phyloP scores from a whole-genome alignment of 1,284 basidiomycete species.

The Naganishia albida region DNA sequence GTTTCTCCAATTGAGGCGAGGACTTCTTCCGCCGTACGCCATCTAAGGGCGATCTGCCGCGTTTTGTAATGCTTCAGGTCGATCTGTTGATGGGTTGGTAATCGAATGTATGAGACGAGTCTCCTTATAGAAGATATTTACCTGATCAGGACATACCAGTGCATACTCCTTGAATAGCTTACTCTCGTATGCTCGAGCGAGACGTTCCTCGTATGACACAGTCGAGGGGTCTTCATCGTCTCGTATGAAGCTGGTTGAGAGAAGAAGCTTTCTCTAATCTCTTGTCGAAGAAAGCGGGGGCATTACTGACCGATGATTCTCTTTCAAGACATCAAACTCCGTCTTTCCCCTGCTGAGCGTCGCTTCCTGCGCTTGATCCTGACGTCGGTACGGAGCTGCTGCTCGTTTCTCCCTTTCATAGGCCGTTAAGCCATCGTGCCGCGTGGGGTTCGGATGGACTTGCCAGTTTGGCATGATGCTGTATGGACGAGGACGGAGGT shows the following conservation, averaged over 20 bases:
- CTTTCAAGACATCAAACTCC: slow-evolving; percentile 57
- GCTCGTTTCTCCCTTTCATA: slow-evolving; percentile 28
- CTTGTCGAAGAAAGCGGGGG: background rate
- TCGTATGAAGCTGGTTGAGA: slow-evolving; percentile 68
- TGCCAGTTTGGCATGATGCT: slow-evolving; percentile 6
- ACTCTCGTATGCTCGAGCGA: slow-evolving; percentile 82
- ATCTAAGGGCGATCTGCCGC: slow-evolving; percentile 85
- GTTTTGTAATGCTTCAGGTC: slow-evolving; percentile 93
- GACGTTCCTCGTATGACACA: slow-evolving; percentile 70
- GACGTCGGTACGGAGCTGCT: background rate
- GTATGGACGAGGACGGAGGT: background rate
- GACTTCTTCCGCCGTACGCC: slow-evolving; percentile 87
- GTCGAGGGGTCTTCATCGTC: slow-evolving; percentile 59
- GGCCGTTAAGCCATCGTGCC: slow-evolving; percentile 14
- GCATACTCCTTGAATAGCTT: slow-evolving; percentile 87
- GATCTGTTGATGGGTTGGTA: slow-evolving; percentile 55
- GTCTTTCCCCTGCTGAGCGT: slow-evolving; percentile 36
- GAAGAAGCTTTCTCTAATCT: too few relatives aligned
- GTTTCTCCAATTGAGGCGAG: slow-evolving; percentile 76
- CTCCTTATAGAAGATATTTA: background rate
- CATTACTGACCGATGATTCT: slow-evolving; percentile 42
- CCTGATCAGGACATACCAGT: slow-evolving; percentile 53
- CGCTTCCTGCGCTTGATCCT: background rate
- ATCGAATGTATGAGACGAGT: background rate
- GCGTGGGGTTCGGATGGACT: background rate